A percentile compares a stretch with the other conserved stretches of the same genome.
phyloP scores from a whole-genome alignment of 2,329 filamentous ascomycete genomes.

The Arthrinium puccinioides region DNA sequence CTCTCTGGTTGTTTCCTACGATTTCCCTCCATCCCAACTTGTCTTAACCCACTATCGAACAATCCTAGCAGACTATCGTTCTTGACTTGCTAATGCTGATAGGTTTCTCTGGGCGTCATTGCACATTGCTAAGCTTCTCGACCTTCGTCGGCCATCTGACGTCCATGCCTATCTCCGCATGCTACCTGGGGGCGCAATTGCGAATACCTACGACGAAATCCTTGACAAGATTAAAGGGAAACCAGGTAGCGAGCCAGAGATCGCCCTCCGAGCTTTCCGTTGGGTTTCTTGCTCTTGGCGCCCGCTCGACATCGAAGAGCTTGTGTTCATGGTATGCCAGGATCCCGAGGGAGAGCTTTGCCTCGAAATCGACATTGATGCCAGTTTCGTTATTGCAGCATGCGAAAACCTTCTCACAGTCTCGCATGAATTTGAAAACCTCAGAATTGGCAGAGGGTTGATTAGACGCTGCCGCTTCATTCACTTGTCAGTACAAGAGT shows the following conservation, averaged over 20 bases:
- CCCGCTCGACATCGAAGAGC: neutral
- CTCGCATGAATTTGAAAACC: neutral
- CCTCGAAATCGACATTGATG: neutral
- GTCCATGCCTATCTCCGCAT: neutral
- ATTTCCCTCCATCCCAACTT: no score
- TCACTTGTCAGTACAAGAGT: slow-evolving; percentile 1
- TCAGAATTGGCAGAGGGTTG: no score
- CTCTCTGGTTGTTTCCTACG: no score
- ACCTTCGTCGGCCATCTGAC: neutral
- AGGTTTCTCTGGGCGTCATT: slow-evolving; percentile 1
- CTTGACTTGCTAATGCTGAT: neutral
- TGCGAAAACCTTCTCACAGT: neutral
- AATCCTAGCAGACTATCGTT: no score
- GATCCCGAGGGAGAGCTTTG: neutral
- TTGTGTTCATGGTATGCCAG: neutral
- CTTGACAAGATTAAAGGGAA: neutral
- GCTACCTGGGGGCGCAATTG: neutral
- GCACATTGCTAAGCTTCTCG: neutral
- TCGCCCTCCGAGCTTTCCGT: neutral
- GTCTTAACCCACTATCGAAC: no score
- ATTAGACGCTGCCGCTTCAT: neutral
- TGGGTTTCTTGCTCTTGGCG: neutral
- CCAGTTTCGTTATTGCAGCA: neutral
- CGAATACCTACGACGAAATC: neutral
- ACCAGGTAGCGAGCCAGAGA: neutral